Evolutionary conservation across 2,329 filamentous ascomycete species (phyloP), one percentile per base, ranked within the genome.

Genomic region (Neophaeococcomyces mojaviensis): DNA sequence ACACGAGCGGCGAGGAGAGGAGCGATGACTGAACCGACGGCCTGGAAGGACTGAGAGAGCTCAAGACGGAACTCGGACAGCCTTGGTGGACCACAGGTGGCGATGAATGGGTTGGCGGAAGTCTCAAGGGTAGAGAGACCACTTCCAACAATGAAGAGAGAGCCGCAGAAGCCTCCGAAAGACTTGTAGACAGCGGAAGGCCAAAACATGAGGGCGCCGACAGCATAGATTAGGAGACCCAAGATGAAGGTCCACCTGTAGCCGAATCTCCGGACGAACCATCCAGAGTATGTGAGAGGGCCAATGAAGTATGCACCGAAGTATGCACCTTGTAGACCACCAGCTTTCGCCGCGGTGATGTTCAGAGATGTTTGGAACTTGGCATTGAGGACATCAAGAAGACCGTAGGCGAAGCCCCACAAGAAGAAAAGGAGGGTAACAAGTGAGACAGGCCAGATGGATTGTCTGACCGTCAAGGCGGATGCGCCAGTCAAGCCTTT

Each of bases 121-220:
- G 84, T 87, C 65, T 89, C 85, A 15, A 89, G 77, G 0, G 84
- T 84, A 1, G 80, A 80, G 1, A 88, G 71, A 4, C 84, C 84
- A 47, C 80, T 81, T 24, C 84, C 85, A 48, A 88, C 82, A 51
- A 88, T 76, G 63, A 88, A 86, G 55, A 86, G 72, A 22, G 50
- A 49, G 30, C 55, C 77, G 57, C 83, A 87, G 66, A 88, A 89
- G 7, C 84, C 86, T 20, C 73, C 78, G 58, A 88, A 89, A 13
- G 79, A 84, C 36, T 75, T 74, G 49, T 87, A 76, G 8, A 89
- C 78, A 6, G 82, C 84, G 1, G 82, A 84, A 0, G 86, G 86
- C 86, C 86, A 92, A 67, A 90, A 89, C 67, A 88, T 87, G 52
- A 90, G 78, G 30, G 84, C 86, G 1, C 83, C 84, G 4, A 79